A percentile compares a stretch with the other conserved stretches of the same genome.
Evolutionary conservation across 2,329 filamentous ascomycete genomes (phyloP).

Genomic region (Fusarium nurragi): DNA sequence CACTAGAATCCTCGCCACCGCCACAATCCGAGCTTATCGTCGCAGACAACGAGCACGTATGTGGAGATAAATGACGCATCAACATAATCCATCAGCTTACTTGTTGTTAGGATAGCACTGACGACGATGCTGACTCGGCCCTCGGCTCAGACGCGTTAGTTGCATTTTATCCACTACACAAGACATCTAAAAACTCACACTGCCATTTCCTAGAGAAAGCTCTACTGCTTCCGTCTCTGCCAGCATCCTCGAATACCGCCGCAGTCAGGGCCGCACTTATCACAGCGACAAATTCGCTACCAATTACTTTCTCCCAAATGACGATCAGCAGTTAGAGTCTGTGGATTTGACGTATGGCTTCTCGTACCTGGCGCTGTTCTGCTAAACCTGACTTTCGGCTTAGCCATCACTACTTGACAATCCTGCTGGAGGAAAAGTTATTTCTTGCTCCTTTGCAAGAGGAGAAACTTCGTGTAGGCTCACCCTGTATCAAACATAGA

Average conservation of each 20-base stretch:
- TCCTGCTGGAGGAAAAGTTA: slow-evolving; percentile 9
- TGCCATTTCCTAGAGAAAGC: not conserved
- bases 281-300: slow-evolving; percentile 26
- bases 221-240: slow-evolving; percentile 23
- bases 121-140: not conserved
- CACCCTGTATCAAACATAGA: accelerated
- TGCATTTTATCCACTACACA: not conserved
- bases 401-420: slow-evolving; percentile 25
- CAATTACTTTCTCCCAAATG: slow-evolving; percentile 20
- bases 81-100: not conserved
- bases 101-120: not conserved
- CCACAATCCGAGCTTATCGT: not conserved
- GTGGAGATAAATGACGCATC: not conserved
- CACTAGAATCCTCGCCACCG: not conserved
- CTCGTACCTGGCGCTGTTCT: accelerated
- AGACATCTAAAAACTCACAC: not conserved
- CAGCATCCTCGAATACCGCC: slow-evolving; percentile 21
- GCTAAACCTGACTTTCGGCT: not conserved
- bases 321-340: slow-evolving; percentile 26
- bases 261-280: slow-evolving; percentile 22
- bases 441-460: slow-evolving; percentile 7
- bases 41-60: not conserved
- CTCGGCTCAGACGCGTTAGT: slow-evolving; percentile 1
- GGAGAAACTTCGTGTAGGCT: slow-evolving; percentile 1
- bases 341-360: slow-evolving; percentile 16